phyloP scores from a whole-genome alignment of 1,284 basidiomycete species.

The Marasmius tenuissimus region DNA sequence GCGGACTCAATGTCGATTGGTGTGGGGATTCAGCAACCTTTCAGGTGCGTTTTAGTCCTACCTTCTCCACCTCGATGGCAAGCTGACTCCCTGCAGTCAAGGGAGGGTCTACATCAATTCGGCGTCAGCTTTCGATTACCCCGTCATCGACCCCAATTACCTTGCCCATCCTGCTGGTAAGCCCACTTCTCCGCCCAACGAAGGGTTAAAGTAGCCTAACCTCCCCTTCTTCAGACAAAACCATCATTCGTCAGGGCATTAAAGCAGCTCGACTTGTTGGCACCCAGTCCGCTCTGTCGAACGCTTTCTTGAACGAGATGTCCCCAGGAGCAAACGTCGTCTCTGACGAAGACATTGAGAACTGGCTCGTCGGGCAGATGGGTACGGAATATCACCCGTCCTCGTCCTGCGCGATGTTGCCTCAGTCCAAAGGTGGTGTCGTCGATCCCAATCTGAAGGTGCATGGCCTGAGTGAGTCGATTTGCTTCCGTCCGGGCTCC shows the following conservation, averaged over 20 bases:
- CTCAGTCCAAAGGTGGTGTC: slow-evolving; percentile 60
- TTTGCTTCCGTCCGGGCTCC: not conserved
- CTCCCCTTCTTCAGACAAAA: slow-evolving; percentile 4
- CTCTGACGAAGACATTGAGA: slow-evolving; percentile 47
- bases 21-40: slow-evolving; percentile 54
- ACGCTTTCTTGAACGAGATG: slow-evolving; percentile 33
- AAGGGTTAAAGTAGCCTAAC: not conserved
- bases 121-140: slow-evolving; percentile 18
- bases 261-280: slow-evolving; percentile 50
- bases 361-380: slow-evolving; percentile 39
- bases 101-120: slow-evolving; percentile 37
- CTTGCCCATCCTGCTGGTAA: slow-evolving; percentile 10
- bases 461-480: slow-evolving; percentile 42
- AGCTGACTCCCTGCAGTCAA: slow-evolving; percentile 16
- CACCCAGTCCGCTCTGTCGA: slow-evolving; percentile 36
- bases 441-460: slow-evolving; percentile 63
- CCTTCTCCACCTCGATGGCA: not conserved
- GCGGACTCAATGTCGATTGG: slow-evolving; percentile 44
- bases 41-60: slow-evolving; percentile 15
- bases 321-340: slow-evolving; percentile 37
- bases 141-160: slow-evolving; percentile 11
- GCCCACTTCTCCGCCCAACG: not conserved
- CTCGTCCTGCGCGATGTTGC: slow-evolving; percentile 66
- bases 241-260: slow-evolving; percentile 36
- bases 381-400: slow-evolving; percentile 57